These are phyloP conservation scores for Aspergillus ostianus DNA, from an alignment of 495 filamentous ascomycete species.

Conservation along the genomic window DNA sequence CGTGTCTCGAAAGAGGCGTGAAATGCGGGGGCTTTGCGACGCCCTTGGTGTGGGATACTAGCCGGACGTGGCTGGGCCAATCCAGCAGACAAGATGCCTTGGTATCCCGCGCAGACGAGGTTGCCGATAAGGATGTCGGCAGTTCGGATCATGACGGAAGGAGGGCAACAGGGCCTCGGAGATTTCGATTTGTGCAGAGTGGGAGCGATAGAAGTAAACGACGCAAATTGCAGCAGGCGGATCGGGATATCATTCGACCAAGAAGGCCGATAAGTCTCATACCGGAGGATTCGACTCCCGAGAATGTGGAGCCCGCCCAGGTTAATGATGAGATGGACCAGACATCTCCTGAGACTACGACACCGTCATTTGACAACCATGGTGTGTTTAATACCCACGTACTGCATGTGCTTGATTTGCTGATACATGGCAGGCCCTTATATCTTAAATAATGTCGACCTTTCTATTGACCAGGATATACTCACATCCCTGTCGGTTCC, in stretches of 20 bases:
- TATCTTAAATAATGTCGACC: not conserved
- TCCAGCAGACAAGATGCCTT: not conserved
- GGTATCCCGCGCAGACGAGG: not conserved
- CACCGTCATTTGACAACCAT: too few relatives aligned
- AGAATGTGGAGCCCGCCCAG: too few relatives aligned
- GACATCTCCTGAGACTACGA: too few relatives aligned
- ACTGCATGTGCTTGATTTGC: too few relatives aligned
- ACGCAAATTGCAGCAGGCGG: not conserved
- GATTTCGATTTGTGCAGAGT: not conserved
- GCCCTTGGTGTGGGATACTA: conserved; percentile 4
- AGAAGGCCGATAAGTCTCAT: not conserved
- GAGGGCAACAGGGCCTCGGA: not conserved
- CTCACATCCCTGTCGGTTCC: not conserved
- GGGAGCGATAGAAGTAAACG: not conserved
- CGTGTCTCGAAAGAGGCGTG: conserved; percentile 6
- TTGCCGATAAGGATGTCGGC: not conserved
- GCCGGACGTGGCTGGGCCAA: conserved; percentile 2
- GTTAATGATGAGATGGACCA: too few relatives aligned
- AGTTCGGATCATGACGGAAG: not conserved
- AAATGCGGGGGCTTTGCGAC: conserved; percentile 12
- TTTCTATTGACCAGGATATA: not conserved
- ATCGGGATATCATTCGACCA: too few relatives aligned
- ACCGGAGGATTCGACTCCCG: too few relatives aligned
- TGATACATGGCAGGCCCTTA: too few relatives aligned
- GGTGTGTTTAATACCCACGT: too few relatives aligned